Percentiles rank a stretch among this genome's conserved stretches.
Evolutionary conservation across 805 yeast genomes (phyloP).

Genomic region (Starmerella powellii): DNA sequence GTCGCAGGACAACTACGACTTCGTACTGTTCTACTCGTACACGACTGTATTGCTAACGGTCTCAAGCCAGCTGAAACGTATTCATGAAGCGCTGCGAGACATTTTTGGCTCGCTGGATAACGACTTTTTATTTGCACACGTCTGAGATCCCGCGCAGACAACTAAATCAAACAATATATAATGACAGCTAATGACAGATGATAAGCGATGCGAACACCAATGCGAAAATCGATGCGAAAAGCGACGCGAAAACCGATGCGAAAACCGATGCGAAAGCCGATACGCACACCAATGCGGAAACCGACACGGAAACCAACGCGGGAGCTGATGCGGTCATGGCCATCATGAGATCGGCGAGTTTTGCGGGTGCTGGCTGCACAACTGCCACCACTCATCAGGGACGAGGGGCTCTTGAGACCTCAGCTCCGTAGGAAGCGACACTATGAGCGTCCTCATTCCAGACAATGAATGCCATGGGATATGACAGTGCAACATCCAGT

Average conservation of each 20-base stretch:
- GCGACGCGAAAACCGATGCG: too few relatives aligned
- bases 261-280: too few relatives aligned
- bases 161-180: too few relatives aligned
- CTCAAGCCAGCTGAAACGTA: slow-evolving; percentile 48
- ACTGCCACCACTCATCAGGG: slow-evolving; percentile 23
- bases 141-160: slow-evolving; percentile 6
- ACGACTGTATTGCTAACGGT: slow-evolving; percentile 58
- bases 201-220: too few relatives aligned
- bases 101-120: slow-evolving; percentile 56
- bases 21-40: slow-evolving; percentile 64
- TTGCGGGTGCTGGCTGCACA: too few relatives aligned
- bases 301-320: too few relatives aligned
- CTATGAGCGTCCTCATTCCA: slow-evolving; percentile 42
- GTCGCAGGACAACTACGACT: slow-evolving; percentile 47
- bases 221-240: too few relatives aligned
- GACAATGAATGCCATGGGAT: slow-evolving; percentile 79
- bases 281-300: too few relatives aligned
- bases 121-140: slow-evolving; percentile 37
- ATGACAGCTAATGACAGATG: too few relatives aligned
- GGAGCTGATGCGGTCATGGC: too few relatives aligned
- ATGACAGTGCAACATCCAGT: slow-evolving; percentile 91
- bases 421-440: slow-evolving; percentile 21
- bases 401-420: slow-evolving; percentile 20
- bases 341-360: too few relatives aligned
- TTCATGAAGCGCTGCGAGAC: slow-evolving; percentile 43